Base-by-base conservation (phyloP, 2,329 filamentous ascomycete genomes). In the Fusarium sacchari region DNA sequence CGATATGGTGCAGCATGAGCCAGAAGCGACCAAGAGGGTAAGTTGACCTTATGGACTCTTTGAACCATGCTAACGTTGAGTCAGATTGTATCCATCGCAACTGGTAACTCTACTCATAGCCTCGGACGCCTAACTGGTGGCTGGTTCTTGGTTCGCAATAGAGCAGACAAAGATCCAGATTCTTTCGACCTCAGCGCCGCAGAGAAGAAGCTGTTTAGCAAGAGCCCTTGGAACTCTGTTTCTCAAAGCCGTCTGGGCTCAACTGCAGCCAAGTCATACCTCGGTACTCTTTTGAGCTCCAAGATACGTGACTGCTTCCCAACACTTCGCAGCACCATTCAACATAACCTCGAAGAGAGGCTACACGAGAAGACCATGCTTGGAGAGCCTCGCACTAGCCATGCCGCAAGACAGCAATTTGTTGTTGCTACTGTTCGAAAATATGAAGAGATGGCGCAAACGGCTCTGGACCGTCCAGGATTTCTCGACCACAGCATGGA, bases 131-230 rank as follows among this genome's bases (percentile, higher is more conserved):
- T 69, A 14, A 57, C 60, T 12, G 67, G 78, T 9, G 77, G 78
- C 11, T 84, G 82, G 81, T 83, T 83, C 34, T 76, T 82, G 5
- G 82, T 83, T 17, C 79, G 80, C 26, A 83, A 83, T 40, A 66
- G 69, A n/a, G 79, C 80, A 15, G 66, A 72, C 5, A 67, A 67
- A 4, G 76, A 79, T 3, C 61, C 73, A 1, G 67, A 71, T 3
- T 77, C 60, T 7, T 67, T 80, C 50, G 73, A 82, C 24, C 73
- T 80, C 7, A 72, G 64, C 13, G 43, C 67, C 13, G 77, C 75
- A 3, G 82, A 83, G 57, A 63, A 57, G 22, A 63, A 69, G 1
- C 74, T 82, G 1, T 82, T 83, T n/a, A 50, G 58, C 18, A 68
- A 56, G 11, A 18, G 56, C 1, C 79, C 79, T 2, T 83, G 82